Base-by-base conservation (phyloP, 23 red algal genomes). In the Cyanidiococcus yangmingshanensis region DNA sequence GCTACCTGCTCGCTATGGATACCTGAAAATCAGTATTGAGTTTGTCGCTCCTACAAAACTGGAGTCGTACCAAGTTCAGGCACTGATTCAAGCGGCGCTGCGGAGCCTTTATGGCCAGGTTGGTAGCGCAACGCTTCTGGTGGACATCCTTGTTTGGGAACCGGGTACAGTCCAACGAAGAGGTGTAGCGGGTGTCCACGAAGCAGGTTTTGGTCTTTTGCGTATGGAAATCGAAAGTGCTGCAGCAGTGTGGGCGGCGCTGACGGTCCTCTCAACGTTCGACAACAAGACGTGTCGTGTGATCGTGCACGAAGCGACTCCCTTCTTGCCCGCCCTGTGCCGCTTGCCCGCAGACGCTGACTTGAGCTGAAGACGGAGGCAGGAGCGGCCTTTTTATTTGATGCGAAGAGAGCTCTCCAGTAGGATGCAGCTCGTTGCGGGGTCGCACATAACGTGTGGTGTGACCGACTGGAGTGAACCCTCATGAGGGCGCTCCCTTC, bases 271-370 rank as follows among this genome's bases (percentile, higher is more conserved):
- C 3, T 25, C 63, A 7, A 3, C 32, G 16, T 71, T 71, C 32
- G 63, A 71, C 27, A 35, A 25, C 27, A 71, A 71, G 32, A 7
- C 63, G 27, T 71, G 63, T 29, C 63, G 63, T 7, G 63, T 71
- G 7, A 2, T 71, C n/a, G 63, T 71, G 63, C 7, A 71, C 3
- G n/a, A 71, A 7, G 63, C 63, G 3, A 29, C 63, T 7, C n/a
- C 7, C 12, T 71, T 71, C 32, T 30, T 30, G 7, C 63, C 27
- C 16, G n/a, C 32, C 3, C 32, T 71, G 63, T 7, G 63, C n/a
- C n/a, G 16, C 7, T 16, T 15, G 15, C n/a, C n/a, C 50, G 50
- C 15, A n/a, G 50, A 57, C 15, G 50, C 50, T 57, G 50, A 16
- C 50, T 15, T n/a, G n/a, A n/a, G n/a, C n/a, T n/a, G n/a, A n/a